Evolutionary conservation across 306 rosid species (phyloP).

Genomic region (Vigna hirtella): DNA sequence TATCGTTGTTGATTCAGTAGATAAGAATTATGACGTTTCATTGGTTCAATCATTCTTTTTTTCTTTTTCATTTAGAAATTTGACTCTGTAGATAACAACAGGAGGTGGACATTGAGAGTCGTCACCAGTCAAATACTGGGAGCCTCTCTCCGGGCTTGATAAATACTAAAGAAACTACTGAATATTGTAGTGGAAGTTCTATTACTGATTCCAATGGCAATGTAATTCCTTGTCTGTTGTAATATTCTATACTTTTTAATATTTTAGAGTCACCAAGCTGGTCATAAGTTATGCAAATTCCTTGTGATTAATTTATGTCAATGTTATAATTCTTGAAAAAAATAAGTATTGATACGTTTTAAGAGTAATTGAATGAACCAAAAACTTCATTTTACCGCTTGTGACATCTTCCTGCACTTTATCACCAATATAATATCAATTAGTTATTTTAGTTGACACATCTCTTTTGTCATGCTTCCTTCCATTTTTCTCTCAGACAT

Average conservation of each 20-base stretch:
- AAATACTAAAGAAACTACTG: slow-evolving; percentile 50
- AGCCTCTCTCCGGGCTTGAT: slow-evolving; percentile 51
- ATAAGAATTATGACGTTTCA: slow-evolving; percentile 42
- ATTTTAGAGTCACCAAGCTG: not conserved
- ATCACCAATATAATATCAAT: not conserved
- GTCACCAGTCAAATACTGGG: slow-evolving; percentile 45
- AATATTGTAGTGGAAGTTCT: slow-evolving; percentile 51
- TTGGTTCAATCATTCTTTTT: slow-evolving; percentile 50
- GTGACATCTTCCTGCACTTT: slow-evolving; percentile 35
- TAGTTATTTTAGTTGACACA: not conserved
- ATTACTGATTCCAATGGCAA: slow-evolving; percentile 65
- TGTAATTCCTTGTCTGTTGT: slow-evolving; percentile 57
- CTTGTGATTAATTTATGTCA: slow-evolving; percentile 29
- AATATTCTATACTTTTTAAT: not conserved
- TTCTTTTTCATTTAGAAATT: slow-evolving; percentile 65
- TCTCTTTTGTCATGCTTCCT: not conserved
- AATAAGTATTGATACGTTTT: slow-evolving; percentile 16
- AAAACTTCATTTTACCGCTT: slow-evolving; percentile 7
- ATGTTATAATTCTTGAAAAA: slow-evolving; percentile 1
- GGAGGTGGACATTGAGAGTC: slow-evolving; percentile 67
- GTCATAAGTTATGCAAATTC: slow-evolving; percentile 15
- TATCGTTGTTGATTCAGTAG: slow-evolving; percentile 25
- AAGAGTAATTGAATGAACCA: slow-evolving; percentile 9
- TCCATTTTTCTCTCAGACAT: not conserved
- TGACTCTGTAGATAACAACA: slow-evolving; percentile 81